Percentiles rank a stretch among this genome's conserved stretches.
Conservation (phyloP, 306 rosid species). For the Quercus mongolica region DNA sequence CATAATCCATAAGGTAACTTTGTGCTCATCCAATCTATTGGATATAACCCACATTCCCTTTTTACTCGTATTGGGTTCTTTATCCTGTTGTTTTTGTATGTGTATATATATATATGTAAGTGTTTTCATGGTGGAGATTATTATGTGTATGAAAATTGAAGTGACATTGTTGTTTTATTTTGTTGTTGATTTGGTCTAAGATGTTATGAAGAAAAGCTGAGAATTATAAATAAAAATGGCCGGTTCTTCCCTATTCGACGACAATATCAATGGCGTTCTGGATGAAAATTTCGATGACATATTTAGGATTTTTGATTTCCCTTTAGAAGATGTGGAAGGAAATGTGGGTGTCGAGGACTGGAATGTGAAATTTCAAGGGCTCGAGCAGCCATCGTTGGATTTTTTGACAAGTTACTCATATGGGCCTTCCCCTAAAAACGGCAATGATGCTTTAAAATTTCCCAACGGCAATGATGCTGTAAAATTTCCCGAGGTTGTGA, state of each 20-base stretch:
- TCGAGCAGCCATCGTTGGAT: conserved; percentile 52
- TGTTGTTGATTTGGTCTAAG: background rate
- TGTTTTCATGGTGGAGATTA: background rate
- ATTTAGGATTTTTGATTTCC: conserved; percentile 53
- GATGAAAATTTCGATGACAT: conserved; percentile 50
- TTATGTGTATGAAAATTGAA: conserved; percentile 1
- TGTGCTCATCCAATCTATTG: too few species aligned
- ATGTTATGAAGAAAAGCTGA: conserved; percentile 35
- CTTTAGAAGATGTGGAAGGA: conserved; percentile 65
- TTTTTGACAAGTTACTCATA: conserved; percentile 29
- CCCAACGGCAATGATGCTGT: conserved; percentile 20
- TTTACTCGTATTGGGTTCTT: too few species aligned
- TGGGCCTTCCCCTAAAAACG: conserved; percentile 21
- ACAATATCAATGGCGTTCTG: conserved; percentile 41
- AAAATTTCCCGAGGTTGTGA: conserved; percentile 18
- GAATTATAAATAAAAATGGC: conserved; percentile 35
- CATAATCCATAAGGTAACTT: too few species aligned
- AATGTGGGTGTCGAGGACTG: conserved; percentile 53
- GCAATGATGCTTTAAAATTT: conserved; percentile 22
- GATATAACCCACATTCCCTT: too few species aligned
- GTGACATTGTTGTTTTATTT: conserved; percentile 13
- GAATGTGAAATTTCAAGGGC: conserved; percentile 43
- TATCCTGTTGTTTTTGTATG: too few species aligned
- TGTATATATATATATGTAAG: background rate
- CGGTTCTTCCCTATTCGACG: conserved; percentile 53